Evolutionary conservation across 2,329 filamentous ascomycete species (phyloP).

Genomic region (Nothophoma quercina): DNA sequence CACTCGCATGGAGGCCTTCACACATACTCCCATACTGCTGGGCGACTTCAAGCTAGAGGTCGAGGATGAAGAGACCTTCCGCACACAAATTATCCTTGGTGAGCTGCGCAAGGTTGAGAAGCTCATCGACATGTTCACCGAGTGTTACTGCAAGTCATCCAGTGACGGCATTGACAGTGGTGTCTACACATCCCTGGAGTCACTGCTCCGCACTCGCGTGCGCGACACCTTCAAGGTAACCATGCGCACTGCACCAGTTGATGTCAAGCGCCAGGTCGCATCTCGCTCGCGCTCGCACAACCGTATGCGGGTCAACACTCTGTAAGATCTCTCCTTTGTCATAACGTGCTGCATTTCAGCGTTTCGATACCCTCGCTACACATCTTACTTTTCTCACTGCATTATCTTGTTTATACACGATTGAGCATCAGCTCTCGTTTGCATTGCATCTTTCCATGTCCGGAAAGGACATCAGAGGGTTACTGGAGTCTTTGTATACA

Average conservation of each 20-base stretch:
- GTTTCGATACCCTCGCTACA: conserved; percentile 17
- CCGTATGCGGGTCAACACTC: conserved; percentile 39
- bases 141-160: conserved; percentile 42
- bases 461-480: not conserved
- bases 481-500: not conserved
- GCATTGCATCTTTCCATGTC: not conserved
- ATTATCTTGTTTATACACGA: not conserved
- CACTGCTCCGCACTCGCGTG: conserved; percentile 43
- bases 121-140: conserved; percentile 48
- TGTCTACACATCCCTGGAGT: conserved; percentile 42
- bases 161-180: conserved; percentile 39
- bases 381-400: not conserved
- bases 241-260: conserved; percentile 45
- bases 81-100: conserved; percentile 42
- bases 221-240: conserved; percentile 49
- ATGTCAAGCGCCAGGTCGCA: conserved; percentile 45
- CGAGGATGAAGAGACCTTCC: conserved; percentile 42
- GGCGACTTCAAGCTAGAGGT: conserved; percentile 34
- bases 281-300: conserved; percentile 38
- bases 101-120: conserved; percentile 48
- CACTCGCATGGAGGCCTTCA: conserved; percentile 41
- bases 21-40: conserved; percentile 34
- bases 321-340: conserved; percentile 24
- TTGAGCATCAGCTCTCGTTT: conserved; percentile 13
- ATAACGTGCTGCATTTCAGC: conserved; percentile 13